phyloP scores from a whole-genome alignment of 352 stramenopile species.

The Aphanomyces euteiches region DNA sequence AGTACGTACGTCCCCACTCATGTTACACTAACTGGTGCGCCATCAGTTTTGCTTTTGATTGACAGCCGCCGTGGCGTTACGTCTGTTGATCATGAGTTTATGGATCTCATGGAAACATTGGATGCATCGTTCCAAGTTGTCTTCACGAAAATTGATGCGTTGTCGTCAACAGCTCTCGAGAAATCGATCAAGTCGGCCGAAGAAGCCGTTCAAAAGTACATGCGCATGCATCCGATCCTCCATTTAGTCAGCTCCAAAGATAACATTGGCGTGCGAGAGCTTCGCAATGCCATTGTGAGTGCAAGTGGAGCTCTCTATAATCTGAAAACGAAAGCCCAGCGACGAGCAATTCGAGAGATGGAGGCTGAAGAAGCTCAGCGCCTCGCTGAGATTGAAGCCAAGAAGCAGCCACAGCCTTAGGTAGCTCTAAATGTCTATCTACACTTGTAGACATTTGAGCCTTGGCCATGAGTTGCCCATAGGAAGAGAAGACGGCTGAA shows the following conservation, averaged over 20 bases:
- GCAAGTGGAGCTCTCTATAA: conserved; percentile 52
- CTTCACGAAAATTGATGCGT: conserved; percentile 86
- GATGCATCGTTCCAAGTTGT: conserved; percentile 84
- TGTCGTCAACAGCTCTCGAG: conserved; percentile 22
- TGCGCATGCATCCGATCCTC: conserved; percentile 78
- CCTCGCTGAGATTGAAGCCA: no score
- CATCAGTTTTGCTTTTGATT: conserved; percentile 28
- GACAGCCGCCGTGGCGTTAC: conserved; percentile 60
- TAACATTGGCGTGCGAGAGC: conserved; percentile 64
- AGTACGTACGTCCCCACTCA: conserved; percentile 53
- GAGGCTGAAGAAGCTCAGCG: background rate
- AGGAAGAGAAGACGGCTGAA: no score
- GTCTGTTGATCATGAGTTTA: conserved; percentile 80
- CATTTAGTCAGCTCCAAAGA: conserved; percentile 77
- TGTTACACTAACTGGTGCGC: background rate
- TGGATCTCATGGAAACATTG: conserved; percentile 82
- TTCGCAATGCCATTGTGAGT: conserved; percentile 68
- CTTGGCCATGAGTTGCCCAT: no score
- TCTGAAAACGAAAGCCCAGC: conserved; percentile 23
- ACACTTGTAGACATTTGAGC: no score
- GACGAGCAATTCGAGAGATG: conserved; percentile 3
- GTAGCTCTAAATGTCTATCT: no score
- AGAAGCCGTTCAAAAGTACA: conserved; percentile 21
- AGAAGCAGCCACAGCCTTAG: no score
- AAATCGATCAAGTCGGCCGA: conserved; percentile 25